Percentiles rank a stretch among this genome's conserved stretches.
Conservation (phyloP, 2,329 filamentous ascomycete species). For the Anisogramma anomala region DNA sequence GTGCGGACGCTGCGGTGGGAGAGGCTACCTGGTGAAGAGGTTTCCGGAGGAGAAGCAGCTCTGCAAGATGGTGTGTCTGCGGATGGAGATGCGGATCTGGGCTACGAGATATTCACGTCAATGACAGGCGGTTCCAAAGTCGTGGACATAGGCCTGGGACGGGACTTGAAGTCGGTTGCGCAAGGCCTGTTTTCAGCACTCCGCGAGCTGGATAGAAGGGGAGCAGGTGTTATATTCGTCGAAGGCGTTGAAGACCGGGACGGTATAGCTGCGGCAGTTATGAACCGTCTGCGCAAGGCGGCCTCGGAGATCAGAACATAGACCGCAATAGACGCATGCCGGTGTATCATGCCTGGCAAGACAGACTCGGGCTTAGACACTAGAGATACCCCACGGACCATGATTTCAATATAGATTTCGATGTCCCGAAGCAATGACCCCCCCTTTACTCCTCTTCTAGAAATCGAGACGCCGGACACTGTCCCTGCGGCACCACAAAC, state of each 20-base stretch:
- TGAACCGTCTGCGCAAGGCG: conserved; percentile 73
- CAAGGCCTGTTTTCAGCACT: conserved; percentile 80
- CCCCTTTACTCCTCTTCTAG: conserved; percentile 15
- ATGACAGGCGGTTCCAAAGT: conserved; percentile 28
- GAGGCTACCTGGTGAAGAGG: conserved; percentile 28
- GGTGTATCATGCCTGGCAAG: background rate
- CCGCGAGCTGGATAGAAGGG: conserved; percentile 67
- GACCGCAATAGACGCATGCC: conserved; percentile 25
- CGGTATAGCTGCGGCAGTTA: conserved; percentile 75
- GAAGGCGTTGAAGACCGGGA: conserved; percentile 74
- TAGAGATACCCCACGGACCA: background rate
- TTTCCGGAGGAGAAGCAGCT: conserved; percentile 17
- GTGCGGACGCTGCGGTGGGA: conserved; percentile 46
- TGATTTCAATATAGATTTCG: conserved; percentile 3
- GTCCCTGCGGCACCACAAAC: conserved; percentile 1
- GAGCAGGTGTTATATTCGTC: conserved; percentile 76
- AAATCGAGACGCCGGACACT: conserved; percentile 12
- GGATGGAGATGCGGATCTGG: conserved; percentile 18
- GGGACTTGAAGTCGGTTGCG: conserved; percentile 61
- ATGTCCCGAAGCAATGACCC: conserved; percentile 10
- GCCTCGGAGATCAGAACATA: conserved; percentile 41
- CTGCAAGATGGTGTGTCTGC: conserved; percentile 18
- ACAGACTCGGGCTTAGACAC: background rate
- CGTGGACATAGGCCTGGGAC: conserved; percentile 64
- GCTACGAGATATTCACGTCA: conserved; percentile 28